phyloP scores from a whole-genome alignment of 805 yeast genomes.

The Saccharomycopsis guyanensis region DNA sequence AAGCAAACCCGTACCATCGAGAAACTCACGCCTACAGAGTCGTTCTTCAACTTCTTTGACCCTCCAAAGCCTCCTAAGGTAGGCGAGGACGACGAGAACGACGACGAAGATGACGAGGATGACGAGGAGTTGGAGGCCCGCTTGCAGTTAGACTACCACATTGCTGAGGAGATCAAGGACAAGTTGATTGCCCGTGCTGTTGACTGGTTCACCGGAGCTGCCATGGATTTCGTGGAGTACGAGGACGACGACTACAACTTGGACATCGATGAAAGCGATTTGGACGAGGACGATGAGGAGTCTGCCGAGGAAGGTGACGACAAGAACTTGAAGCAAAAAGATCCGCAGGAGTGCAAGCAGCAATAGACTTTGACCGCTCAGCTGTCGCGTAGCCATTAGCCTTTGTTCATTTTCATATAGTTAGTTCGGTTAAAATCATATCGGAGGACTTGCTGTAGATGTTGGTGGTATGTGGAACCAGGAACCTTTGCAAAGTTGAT shows the following conservation, averaged over 20 bases:
- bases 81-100: slow-evolving; percentile 50
- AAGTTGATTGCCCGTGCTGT: slow-evolving; percentile 92
- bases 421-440: no score
- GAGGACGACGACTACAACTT: slow-evolving; percentile 47
- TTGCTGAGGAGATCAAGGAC: slow-evolving; percentile 95
- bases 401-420: no score
- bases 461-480: no score
- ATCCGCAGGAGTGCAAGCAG: slow-evolving; percentile 75
- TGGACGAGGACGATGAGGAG: slow-evolving; percentile 55
- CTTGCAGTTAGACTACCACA: slow-evolving; percentile 85
- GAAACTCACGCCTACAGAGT: slow-evolving; percentile 87
- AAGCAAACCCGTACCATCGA: slow-evolving; percentile 95
- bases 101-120: slow-evolving; percentile 56
- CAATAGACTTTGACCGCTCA: slow-evolving; percentile 11
- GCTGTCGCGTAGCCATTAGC: no score
- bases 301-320: slow-evolving; percentile 34
- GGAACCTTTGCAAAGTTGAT: no score
- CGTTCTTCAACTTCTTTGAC: slow-evolving; percentile 91
- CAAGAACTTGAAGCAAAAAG: slow-evolving; percentile 39
- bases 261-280: slow-evolving; percentile 56
- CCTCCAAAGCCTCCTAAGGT: slow-evolving; percentile 72
- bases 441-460: no score
- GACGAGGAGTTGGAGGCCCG: slow-evolving; percentile 73
- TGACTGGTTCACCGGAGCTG: slow-evolving; percentile 98
- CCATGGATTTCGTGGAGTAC: slow-evolving; percentile 52